phyloP scores from a whole-genome alignment of 2,329 filamentous ascomycete genomes.

The Apiospora kogelbergensis region DNA sequence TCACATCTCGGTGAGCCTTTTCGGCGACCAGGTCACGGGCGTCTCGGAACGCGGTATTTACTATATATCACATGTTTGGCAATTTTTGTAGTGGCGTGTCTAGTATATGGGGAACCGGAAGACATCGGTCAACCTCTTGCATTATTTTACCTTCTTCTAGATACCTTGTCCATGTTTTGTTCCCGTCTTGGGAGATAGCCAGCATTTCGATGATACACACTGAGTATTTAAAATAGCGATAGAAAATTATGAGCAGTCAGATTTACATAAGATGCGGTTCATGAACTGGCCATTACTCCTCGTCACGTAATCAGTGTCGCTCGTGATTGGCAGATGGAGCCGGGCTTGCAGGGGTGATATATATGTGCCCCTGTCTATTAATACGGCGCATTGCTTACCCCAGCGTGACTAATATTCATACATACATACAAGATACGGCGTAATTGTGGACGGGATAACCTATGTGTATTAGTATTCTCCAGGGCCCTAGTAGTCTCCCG shows the following conservation, averaged over 20 bases:
- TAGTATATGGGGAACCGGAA: not conserved
- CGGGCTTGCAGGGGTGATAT: not conserved
- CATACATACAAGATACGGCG: too few species aligned
- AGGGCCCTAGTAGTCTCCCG: too few species aligned
- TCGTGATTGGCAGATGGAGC: not conserved
- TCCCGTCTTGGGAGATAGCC: not conserved
- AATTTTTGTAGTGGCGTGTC: not conserved
- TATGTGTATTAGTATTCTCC: too few species aligned
- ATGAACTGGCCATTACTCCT: not conserved
- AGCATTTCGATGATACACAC: not conserved
- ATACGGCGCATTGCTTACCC: not conserved
- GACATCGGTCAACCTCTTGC: not conserved
- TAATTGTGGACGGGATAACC: too few species aligned
- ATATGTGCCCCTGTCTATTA: not conserved
- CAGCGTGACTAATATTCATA: not conserved
- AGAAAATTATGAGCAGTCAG: not conserved
- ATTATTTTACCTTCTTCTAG: not conserved
- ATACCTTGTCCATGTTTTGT: not conserved
- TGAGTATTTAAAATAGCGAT: not conserved
- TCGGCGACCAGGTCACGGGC: not conserved
- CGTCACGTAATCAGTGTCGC: not conserved
- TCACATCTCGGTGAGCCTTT: not conserved
- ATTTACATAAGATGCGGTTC: not conserved
- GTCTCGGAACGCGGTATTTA: not conserved
- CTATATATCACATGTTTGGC: not conserved